Base-by-base conservation (phyloP, 257 asterid species). In the Avicennia marina region DNA sequence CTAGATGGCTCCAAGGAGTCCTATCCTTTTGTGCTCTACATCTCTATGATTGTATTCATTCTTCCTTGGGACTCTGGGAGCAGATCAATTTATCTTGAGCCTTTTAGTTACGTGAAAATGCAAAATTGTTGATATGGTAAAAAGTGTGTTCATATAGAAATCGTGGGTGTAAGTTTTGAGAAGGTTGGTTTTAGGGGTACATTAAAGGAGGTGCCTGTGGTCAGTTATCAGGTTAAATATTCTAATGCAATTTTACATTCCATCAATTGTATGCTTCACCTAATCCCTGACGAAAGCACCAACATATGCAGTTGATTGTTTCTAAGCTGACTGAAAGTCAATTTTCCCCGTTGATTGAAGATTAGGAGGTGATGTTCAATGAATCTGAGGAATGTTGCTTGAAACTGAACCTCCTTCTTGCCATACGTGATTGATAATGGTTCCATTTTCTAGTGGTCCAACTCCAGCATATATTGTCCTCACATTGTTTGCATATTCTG, bases 381-480 rank as follows among this genome's bases (percentile, higher is more conserved):
- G 87, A 26, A 72, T 74, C 70, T 56, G 77, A 7, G 84, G 81
- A 22, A 71, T 58, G 62, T 66, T 44, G 47, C 51, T 72, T n/a
- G 42, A 50, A 62, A 74, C 77, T 17, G 75, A 68, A 55, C 13
- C 27, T 53, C 87, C 84, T 17, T 66, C 66, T 25, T 81, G 87
- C 82, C 87, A 81, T 4, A 74, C 80, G 34, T 71, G 87, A 60
- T 80, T 68, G 20, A 74, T 65, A 1, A 20, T 4, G 40, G 72
- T 66, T 42, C 72, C 78, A 58, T 58, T 74, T 18, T 41, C 34
- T 18, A 71, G 62, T 17, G 77, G 79, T 27, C 83, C 86, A 4
- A 80, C 46, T 13, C 25, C 50, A 22, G 86, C 83, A 22, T 70
- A 80, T 62, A 80, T 80, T 6, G 56, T 73, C 75, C 73, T 76